Evolutionary conservation across 2,329 filamentous ascomycete genomes (phyloP).

Genomic region (Arachnomyces sp.): DNA sequence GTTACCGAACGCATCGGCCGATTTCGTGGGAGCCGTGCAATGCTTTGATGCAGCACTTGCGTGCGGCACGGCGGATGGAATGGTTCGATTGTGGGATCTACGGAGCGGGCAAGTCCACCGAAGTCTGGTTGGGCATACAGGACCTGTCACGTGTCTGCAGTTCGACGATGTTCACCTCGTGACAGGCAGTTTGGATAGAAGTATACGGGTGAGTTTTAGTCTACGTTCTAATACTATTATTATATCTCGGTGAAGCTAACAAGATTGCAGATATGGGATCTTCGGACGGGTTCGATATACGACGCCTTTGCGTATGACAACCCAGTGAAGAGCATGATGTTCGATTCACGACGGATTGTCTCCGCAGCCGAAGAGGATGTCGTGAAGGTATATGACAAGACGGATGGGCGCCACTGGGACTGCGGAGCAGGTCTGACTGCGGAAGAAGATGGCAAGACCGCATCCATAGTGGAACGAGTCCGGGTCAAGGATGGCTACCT

Average conservation of each 20-base stretch:
- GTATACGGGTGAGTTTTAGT: constrained; percentile 67
- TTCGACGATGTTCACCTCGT: constrained; percentile 95
- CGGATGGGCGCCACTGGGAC: constrained; percentile 92
- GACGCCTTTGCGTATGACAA: constrained; percentile 95
- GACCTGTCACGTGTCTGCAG: constrained; percentile 85
- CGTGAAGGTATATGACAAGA: constrained; percentile 97
- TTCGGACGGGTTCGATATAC: constrained; percentile 88
- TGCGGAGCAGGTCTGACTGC: constrained; percentile 71
- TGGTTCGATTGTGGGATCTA: constrained; percentile 95
- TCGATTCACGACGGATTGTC: constrained; percentile 83
- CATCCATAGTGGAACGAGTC: constrained; percentile 72
- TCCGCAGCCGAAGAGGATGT: constrained; percentile 85
- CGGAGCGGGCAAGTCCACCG: constrained; percentile 94
- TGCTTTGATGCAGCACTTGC: constrained; percentile 94
- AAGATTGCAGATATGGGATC: constrained; percentile 80
- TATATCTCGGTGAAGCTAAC: constrained; percentile 9
- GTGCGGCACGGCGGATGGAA: constrained; percentile 92
- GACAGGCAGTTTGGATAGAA: constrained; percentile 85
- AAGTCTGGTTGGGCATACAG: constrained; percentile 90
- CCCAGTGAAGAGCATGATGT: constrained; percentile 93
- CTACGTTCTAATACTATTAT: neutral
- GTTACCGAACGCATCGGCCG: constrained; percentile 59
- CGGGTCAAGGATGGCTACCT: constrained; percentile 90
- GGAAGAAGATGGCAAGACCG: constrained; percentile 57
- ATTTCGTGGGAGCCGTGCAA: constrained; percentile 91